Percentiles rank a stretch among this genome's conserved stretches.
Evolutionary conservation across 2,329 filamentous ascomycete genomes (phyloP).

Genomic region (Talaromyces sp.): DNA sequence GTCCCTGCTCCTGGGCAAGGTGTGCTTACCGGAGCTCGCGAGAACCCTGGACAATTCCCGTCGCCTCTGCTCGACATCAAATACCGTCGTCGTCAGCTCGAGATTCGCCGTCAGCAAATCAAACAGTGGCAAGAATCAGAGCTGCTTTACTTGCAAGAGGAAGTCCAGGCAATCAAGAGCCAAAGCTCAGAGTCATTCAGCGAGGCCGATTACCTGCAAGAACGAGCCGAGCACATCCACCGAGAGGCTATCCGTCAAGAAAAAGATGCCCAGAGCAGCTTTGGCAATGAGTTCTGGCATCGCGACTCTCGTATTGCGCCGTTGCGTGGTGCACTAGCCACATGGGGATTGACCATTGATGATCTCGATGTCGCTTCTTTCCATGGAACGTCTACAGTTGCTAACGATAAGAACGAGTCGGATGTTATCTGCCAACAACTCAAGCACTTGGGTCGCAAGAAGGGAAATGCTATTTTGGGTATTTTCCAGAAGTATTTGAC

Average conservation of each 20-base stretch:
- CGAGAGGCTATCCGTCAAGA: conserved; percentile 83
- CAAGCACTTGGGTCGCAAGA: conserved; percentile 86
- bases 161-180: conserved; percentile 84
- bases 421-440: conserved; percentile 96
- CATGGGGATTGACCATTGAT: conserved; percentile 96
- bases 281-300: conserved; percentile 99
- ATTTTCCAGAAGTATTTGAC: conserved; percentile 99
- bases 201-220: conserved; percentile 78
- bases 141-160: conserved; percentile 85
- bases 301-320: conserved; percentile 89
- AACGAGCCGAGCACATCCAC: conserved; percentile 81
- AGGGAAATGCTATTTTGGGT: conserved; percentile 92
- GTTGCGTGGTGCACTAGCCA: conserved; percentile 89
- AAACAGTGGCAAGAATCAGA: conserved; percentile 96
- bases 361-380: conserved; percentile 94
- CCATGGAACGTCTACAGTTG: conserved; percentile 97
- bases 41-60: conserved; percentile 85
- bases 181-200: conserved; percentile 67
- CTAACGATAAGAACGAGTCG: conserved; percentile 99
- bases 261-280: conserved; percentile 85
- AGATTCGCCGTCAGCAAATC: conserved; percentile 89
- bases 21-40: conserved; percentile 91
- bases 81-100: conserved; percentile 91
- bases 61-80: conserved; percentile 96
- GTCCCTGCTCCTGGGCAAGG: conserved; percentile 95